These are phyloP conservation scores for Pseudogymnoascus sp. DNA, from an alignment of 2,329 filamentous ascomycete genomes.

Conservation along the genomic window DNA sequence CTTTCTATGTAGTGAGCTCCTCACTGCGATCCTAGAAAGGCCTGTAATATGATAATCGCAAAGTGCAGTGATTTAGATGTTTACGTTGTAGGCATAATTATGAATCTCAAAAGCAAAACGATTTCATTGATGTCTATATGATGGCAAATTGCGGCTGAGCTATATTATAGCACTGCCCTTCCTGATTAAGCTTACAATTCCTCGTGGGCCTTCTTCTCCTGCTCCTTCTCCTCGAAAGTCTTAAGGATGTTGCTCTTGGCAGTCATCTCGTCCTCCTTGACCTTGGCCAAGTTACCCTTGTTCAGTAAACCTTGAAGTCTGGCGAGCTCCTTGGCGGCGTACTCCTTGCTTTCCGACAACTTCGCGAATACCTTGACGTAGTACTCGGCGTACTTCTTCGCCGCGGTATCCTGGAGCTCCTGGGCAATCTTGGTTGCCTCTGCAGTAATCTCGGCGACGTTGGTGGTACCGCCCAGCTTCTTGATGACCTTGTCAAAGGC, in stretches of 20 bases:
- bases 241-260: constrained; percentile 82
- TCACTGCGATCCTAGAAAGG: not conserved
- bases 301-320: constrained; percentile 72
- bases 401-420: constrained; percentile 53
- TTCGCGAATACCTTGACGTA: constrained; percentile 90
- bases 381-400: constrained; percentile 82
- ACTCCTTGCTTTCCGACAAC: constrained; percentile 68
- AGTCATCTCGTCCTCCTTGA: constrained; percentile 84
- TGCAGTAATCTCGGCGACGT: constrained; percentile 55
- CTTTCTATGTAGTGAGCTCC: not conserved
- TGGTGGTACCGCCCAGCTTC: constrained; percentile 58
- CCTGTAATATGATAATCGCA: not conserved
- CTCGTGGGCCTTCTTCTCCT: constrained; percentile 53
- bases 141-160: constrained; percentile 32
- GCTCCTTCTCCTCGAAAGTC: constrained; percentile 61
- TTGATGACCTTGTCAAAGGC: constrained; percentile 68
- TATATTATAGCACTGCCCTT: not conserved
- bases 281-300: constrained; percentile 77
- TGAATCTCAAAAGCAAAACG: not conserved
- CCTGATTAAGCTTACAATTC: not conserved
- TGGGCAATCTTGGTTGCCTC: constrained; percentile 68
- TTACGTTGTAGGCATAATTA: not conserved
- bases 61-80: not conserved
- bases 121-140: not conserved
- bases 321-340: constrained; percentile 77